Percentiles rank a stretch among this genome's conserved stretches.
phyloP scores from a whole-genome alignment of 768 basidiomycete genomes.

The Auricularia sp. region DNA sequence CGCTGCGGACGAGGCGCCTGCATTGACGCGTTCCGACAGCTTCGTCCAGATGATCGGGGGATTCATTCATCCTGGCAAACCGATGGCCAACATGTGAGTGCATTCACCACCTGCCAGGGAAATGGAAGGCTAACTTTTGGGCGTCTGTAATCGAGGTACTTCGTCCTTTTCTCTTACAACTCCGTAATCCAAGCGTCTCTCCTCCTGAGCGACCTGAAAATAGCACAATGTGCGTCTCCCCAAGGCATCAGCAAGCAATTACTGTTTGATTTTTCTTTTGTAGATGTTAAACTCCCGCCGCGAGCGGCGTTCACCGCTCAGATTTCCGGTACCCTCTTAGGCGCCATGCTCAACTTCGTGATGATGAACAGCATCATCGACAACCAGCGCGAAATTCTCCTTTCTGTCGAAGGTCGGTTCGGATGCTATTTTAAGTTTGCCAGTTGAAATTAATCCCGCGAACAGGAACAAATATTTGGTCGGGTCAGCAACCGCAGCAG shows the following conservation, averaged over 20 bases:
- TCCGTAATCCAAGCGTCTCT: constrained; percentile 41
- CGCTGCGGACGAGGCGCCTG: not conserved
- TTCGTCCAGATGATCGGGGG: constrained; percentile 45
- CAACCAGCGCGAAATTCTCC: constrained; percentile 37
- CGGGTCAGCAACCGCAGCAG: constrained; percentile 37
- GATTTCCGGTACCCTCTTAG: constrained; percentile 44
- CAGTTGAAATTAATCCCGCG: not conserved
- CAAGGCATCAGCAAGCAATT: too few species aligned
- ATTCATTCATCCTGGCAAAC: constrained; percentile 35
- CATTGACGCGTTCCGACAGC: constrained; percentile 3
- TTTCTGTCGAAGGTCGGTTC: constrained; percentile 33
- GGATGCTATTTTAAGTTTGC: not conserved
- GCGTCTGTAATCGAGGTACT: not conserved
- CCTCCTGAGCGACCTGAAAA: constrained; percentile 50
- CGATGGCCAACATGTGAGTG: constrained; percentile 40
- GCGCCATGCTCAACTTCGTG: constrained; percentile 31
- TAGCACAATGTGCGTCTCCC: constrained; percentile 28
- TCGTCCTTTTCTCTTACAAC: constrained; percentile 34
- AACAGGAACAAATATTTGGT: constrained; percentile 40
- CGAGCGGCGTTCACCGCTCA: constrained; percentile 54
- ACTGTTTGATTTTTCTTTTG: not conserved
- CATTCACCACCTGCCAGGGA: too few species aligned
- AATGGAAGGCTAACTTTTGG: too few species aligned
- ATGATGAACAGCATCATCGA: constrained; percentile 52
- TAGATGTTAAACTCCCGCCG: constrained; percentile 51